Percentiles rank a stretch among this genome's conserved stretches.
These are phyloP conservation scores for Prunus padus DNA, from an alignment of 306 rosid species.

Conservation along the genomic window DNA sequence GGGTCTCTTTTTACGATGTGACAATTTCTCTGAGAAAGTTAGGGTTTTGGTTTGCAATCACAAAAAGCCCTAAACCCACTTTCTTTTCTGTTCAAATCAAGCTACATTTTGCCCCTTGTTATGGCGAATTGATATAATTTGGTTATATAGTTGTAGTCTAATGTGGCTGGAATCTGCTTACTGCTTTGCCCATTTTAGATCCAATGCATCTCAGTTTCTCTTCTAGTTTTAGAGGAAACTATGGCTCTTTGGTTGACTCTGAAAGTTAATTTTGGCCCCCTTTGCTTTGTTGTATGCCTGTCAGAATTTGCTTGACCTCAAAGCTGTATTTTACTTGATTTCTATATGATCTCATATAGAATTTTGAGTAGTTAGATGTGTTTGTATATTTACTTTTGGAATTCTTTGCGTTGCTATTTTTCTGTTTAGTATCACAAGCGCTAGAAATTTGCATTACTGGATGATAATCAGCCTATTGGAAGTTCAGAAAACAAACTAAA, in stretches of 20 bases:
- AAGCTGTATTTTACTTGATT: too few species aligned
- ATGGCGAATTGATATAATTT: neutral
- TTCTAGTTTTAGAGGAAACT: neutral
- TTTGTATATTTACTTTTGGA: neutral
- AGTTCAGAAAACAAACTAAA: too few species aligned
- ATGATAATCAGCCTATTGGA: too few species aligned
- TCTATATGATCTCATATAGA: neutral
- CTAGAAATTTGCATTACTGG: neutral
- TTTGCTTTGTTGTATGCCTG: neutral
- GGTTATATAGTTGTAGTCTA: neutral
- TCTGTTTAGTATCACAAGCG: neutral
- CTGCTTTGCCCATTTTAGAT: neutral
- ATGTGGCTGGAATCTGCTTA: neutral
- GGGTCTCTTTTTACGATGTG: neutral
- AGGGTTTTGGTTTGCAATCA: neutral
- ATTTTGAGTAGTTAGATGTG: neutral
- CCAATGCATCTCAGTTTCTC: neutral
- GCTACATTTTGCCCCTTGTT: too few species aligned
- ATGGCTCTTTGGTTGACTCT: neutral
- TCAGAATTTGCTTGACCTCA: neutral
- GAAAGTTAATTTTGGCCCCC: neutral
- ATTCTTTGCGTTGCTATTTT: neutral
- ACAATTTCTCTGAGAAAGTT: neutral
- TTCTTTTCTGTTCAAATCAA: too few species aligned
- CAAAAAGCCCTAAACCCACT: too few species aligned